phyloP scores from a whole-genome alignment of 1,284 basidiomycete species.

The Testicularia cyperi region DNA sequence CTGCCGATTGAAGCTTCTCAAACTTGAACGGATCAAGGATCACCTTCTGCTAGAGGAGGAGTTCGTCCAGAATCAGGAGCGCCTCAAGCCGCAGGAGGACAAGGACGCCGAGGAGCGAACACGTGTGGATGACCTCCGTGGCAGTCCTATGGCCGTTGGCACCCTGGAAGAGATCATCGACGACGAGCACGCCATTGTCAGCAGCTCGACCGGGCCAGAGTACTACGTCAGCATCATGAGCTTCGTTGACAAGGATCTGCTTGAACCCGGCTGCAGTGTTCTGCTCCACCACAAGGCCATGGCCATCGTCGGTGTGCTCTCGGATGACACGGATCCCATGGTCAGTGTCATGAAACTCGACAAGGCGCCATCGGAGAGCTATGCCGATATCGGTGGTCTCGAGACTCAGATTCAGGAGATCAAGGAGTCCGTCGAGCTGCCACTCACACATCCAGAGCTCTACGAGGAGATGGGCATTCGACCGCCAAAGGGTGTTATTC shows the following conservation, averaged over 20 bases:
- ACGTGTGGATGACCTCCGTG: slow-evolving; percentile 90
- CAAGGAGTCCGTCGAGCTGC: slow-evolving; percentile 98
- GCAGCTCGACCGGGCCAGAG: slow-evolving; percentile 90
- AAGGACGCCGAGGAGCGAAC: slow-evolving; percentile 93
- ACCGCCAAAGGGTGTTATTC: slow-evolving; percentile 97
- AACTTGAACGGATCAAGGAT: slow-evolving; percentile 96
- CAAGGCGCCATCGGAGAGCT: slow-evolving; percentile 97
- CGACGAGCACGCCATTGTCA: slow-evolving; percentile 99
- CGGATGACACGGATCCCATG: slow-evolving; percentile 95
- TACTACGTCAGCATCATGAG: slow-evolving; percentile 98
- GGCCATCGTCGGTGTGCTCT: slow-evolving; percentile 89
- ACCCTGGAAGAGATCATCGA: slow-evolving; percentile 99
- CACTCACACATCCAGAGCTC: slow-evolving; percentile 94
- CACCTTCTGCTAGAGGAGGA: slow-evolving; percentile 96
- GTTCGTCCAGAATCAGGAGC: slow-evolving; percentile 91
- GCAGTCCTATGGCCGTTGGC: slow-evolving; percentile 94
- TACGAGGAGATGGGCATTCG: slow-evolving; percentile 99
- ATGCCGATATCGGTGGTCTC: slow-evolving; percentile 96
- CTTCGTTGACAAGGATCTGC: slow-evolving; percentile 96
- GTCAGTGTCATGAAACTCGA: slow-evolving; percentile 95
- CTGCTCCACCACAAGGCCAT: slow-evolving; percentile 95
- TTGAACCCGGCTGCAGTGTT: slow-evolving; percentile 95
- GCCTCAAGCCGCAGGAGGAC: slow-evolving; percentile 71
- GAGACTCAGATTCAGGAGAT: slow-evolving; percentile 98
- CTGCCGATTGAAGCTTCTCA: slow-evolving; percentile 91